Evolutionary conservation across 148 eudicot species (phyloP), one percentile per base, ranked within the genome.

Genomic region (Beta vulgaris): DNA sequence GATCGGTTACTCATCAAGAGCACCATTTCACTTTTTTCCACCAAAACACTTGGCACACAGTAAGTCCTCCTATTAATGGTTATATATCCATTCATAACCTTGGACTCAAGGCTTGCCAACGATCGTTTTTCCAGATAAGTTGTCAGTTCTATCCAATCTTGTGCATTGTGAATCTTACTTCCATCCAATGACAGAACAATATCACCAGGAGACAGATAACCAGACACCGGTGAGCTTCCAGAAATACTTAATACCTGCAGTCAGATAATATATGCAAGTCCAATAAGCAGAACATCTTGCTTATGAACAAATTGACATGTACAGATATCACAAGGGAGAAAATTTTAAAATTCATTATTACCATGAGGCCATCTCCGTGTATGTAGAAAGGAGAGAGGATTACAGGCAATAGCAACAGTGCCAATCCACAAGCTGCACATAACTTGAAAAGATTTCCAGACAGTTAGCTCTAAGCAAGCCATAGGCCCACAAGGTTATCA

Each of bases 381-480:
- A 82, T 39, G 75, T 90, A 94, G 53, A 94, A 80, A 73, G 98
- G 98, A 80, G 81, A 81, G 74, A 90, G 82, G 71, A 90, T 68
- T 69, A 86, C 63, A 23, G 98, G 98, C 73, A 91, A 84, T 28
- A 90, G 80, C 86, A 89, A 82, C 87, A 94, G 77, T 25, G 82
- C 86, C 81, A 90, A 76, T 64, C 88, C 89, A 79, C 98, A 94
- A 80, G 82, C 85, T 77, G 89, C 93, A 79, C 96, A 90, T 85
- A 84, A 85, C 98, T 94, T 84, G 68, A 85, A 49, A 60, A 73
- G 43, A 46, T 78, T 48, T 6, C 43, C 78, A 79, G 58, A 65
- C 40, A 40, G 80, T 80, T 77, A 83, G 76, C 66, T 82, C 53
- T 65, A 73, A 11, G 73, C 23, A 69, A 15, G 49, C 15, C 68